Percentiles rank a stretch among this genome's conserved stretches.
Evolutionary conservation across 1,284 basidiomycete genomes (phyloP).

Genomic region (Leccinum angustisporum): DNA sequence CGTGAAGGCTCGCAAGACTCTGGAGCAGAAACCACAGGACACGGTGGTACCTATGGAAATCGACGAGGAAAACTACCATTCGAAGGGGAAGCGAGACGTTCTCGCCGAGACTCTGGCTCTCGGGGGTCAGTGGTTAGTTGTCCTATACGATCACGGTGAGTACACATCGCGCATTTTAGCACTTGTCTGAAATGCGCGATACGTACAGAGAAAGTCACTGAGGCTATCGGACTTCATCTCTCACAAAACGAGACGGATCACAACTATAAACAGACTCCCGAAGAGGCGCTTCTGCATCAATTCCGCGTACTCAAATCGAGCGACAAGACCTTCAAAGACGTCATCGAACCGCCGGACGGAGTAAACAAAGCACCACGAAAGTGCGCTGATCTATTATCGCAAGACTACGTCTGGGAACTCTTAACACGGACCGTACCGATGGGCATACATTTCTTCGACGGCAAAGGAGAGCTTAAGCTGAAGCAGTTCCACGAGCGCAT

Average conservation of each 20-base stretch:
- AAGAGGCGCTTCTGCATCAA: neutral
- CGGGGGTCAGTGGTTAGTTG: neutral
- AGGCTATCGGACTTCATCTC: neutral
- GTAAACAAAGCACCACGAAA: neutral
- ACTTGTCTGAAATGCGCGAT: neutral
- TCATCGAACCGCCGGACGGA: neutral
- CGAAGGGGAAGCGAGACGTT: neutral
- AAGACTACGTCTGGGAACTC: neutral
- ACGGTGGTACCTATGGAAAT: neutral
- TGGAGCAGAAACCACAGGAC: neutral
- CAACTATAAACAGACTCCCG: neutral
- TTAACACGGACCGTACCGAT: neutral
- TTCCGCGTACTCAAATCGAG: neutral
- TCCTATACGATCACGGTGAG: neutral
- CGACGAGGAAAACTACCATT: neutral
- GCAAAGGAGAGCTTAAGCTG: neutral
- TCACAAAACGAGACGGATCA: neutral
- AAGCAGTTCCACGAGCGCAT: neutral
- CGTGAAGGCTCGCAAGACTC: neutral
- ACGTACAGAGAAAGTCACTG: neutral
- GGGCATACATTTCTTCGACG: neutral
- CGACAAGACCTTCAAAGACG: neutral
- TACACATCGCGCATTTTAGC: neutral
- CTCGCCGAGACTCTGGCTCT: neutral
- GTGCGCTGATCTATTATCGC: neutral